Conservation (phyloP, 2,329 filamentous ascomycete genomes). For the Pseudogymnoascus destructans region DNA sequence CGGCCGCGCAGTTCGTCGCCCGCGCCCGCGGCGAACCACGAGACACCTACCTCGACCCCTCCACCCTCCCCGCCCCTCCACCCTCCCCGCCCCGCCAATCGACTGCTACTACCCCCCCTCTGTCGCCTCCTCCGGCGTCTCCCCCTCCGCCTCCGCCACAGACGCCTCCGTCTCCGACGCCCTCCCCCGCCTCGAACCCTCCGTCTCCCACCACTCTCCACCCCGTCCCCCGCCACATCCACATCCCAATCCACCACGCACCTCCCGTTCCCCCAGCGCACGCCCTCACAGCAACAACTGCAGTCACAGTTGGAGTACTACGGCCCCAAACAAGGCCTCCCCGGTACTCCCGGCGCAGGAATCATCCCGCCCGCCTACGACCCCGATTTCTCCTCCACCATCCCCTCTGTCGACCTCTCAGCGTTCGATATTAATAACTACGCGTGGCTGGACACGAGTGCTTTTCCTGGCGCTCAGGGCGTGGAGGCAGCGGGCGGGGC, state of each 20-base stretch:
- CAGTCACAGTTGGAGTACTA: not conserved
- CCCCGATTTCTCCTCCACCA: not conserved
- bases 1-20: not conserved
- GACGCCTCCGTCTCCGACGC: not conserved
- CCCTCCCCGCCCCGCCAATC: not conserved
- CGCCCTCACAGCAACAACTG: not conserved
- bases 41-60: conserved; percentile 21
- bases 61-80: not conserved
- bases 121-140: not conserved
- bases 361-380: not conserved
- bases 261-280: not conserved
- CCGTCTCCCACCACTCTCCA: not conserved
- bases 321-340: not conserved
- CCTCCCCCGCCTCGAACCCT: not conserved
- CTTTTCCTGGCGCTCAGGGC: not conserved
- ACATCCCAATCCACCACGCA: not conserved
- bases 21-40: not conserved
- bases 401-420: not conserved
- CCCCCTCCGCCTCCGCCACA: not conserved
- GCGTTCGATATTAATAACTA: not conserved
- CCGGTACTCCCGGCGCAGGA: not conserved
- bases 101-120: not conserved
- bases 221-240: not conserved
- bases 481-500: not conserved
- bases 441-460: not conserved